Evolutionary conservation across 257 asterid genomes (phyloP).

Genomic region (Striga asiatica): DNA sequence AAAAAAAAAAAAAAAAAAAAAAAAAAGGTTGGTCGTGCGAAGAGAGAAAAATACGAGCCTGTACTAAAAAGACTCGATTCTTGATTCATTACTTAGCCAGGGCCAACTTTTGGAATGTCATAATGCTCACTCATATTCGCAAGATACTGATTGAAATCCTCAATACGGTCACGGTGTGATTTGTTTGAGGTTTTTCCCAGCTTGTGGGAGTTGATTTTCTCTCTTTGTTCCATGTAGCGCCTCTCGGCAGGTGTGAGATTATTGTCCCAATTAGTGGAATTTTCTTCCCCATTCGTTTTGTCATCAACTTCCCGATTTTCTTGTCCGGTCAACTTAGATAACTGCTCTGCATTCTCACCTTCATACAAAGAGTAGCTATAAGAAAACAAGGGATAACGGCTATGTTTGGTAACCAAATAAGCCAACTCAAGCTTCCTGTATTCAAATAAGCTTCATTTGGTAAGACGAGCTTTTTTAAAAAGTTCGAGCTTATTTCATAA

Average conservation of each 20-base stretch:
- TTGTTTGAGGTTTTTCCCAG: conserved; percentile 81
- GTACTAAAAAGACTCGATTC: no score
- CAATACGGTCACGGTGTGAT: conserved; percentile 88
- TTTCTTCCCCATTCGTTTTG: conserved; percentile 25
- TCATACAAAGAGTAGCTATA: not conserved
- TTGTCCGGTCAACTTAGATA: conserved; percentile 25
- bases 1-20: no score
- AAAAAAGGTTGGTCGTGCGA: no score
- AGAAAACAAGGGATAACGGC: not conserved
- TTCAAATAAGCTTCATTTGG: no score
- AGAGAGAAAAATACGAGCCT: no score
- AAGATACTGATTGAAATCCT: conserved; percentile 93
- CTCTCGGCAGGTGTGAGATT: conserved; percentile 88
- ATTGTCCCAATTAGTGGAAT: conserved; percentile 39
- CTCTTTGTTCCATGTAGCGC: conserved; percentile 85
- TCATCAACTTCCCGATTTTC: conserved; percentile 40
- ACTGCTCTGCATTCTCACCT: conserved; percentile 27
- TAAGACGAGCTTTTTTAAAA: no score
- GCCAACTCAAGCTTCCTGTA: no score
- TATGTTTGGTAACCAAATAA: no score
- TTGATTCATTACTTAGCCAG: conserved; percentile 69
- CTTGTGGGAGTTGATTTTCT: conserved; percentile 48
- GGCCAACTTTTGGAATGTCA: conserved; percentile 95
- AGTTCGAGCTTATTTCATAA: no score
- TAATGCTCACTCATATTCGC: conserved; percentile 99